Evolutionary conservation across 495 filamentous ascomycete species (phyloP), one percentile per base, ranked within the genome.

Genomic region (Penicillium cosmopolitanum): DNA sequence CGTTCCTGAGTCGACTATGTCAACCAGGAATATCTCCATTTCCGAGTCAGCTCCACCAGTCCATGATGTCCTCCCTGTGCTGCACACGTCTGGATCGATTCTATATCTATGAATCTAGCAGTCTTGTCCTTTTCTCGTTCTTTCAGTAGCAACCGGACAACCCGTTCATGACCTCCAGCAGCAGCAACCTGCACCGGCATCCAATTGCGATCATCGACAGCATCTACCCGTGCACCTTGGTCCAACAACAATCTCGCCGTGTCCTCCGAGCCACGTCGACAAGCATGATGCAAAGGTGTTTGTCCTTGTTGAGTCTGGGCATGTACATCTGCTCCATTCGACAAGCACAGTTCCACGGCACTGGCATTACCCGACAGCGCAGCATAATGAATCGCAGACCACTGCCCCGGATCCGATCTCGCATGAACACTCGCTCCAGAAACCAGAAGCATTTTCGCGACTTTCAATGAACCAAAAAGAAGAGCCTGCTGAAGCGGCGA

Each of bases 21-120:
- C 42, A 44, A n/a, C 42, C 42, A 44, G 2, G 42, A 44, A 44
- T 44, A 44, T 19, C 42, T 44, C 42, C 42, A 44, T 18, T 44
- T 44, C 42, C 42, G 42, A 16, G 42, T 44, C 16, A 44, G n/a
- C 42, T 44, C 42, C 16, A 44, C 42, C 42, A 44, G 16, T 10
- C 42, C 42, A 44, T 44, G 42, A 44, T 44, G 42, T 18, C 42
- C 42, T 19, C 42, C n/a, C 5, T 19, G 15, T 44, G 42, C 42
- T 16, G 42, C 42, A 19, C 15, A 16, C 15, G n/a, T 1, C 16
- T 44, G 42, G 16, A 44, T 44, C 7, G 42, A 44, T 9, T 12
- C n/a, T 16, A 44, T 44, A n/a, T 4, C 18, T 6, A 44, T 21
- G 42, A 16, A 4, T 19, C n/a, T 13, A 1, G 36, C 42, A 0